These are phyloP conservation scores for Pichia sp. DNA, from an alignment of 1,139 yeast genomes.

Conservation along the genomic window DNA sequence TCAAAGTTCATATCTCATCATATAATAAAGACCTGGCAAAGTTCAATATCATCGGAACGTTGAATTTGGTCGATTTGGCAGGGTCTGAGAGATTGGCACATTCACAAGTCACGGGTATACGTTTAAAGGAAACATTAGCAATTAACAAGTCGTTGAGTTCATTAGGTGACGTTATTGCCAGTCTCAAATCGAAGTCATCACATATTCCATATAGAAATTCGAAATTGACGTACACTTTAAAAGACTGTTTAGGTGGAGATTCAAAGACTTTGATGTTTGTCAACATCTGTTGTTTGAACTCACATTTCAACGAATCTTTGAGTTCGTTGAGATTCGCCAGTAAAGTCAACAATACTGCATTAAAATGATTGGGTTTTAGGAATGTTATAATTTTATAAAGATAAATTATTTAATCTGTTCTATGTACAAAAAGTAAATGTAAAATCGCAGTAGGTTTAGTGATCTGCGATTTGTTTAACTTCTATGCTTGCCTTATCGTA, in stretches of 20 bases:
- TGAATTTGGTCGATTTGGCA: constrained; percentile 85
- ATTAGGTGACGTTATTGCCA: constrained; percentile 85
- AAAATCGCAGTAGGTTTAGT: background rate
- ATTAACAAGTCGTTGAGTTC: constrained; percentile 88
- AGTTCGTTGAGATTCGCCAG: constrained; percentile 89
- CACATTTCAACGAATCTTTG: constrained; percentile 71
- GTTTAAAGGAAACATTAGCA: constrained; percentile 84
- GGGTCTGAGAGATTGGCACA: constrained; percentile 85
- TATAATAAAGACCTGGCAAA: background rate
- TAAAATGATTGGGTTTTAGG: constrained; percentile 6
- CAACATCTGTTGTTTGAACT: constrained; percentile 68
- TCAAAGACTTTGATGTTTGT: constrained; percentile 95
- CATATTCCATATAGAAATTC: constrained; percentile 58
- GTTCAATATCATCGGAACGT: constrained; percentile 47
- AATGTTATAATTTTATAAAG: too few species aligned
- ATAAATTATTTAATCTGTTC: background rate
- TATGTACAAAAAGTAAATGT: constrained; percentile 1
- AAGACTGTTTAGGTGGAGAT: constrained; percentile 80
- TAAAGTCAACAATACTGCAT: constrained; percentile 62
- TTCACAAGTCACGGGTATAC: constrained; percentile 76
- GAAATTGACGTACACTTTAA: constrained; percentile 75
- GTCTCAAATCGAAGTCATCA: constrained; percentile 42
- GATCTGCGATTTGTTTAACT: constrained; percentile 14
- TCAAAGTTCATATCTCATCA: constrained; percentile 51
- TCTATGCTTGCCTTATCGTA: constrained; percentile 20